Base-by-base conservation (phyloP, 345 rosid species). In the Gossypium anomalum region DNA sequence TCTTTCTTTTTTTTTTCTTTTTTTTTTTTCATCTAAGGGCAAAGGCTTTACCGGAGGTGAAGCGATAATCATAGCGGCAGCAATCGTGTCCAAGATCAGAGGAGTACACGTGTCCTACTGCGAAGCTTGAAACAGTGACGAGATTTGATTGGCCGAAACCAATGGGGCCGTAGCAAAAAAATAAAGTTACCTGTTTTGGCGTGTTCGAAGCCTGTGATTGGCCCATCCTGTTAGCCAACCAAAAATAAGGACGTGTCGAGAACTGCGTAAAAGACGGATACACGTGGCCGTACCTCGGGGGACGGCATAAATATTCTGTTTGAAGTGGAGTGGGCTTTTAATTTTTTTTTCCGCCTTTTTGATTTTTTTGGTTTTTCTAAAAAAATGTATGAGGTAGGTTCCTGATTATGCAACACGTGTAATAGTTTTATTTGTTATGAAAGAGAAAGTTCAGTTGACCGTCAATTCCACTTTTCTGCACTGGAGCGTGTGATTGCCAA, bases 271-370 rank as follows among this genome's bases (percentile, higher is more conserved):
- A 47, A 29, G 34, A 0, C 0, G 60, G 29, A 9, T 2, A 73
- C 76, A 73, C 70, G 76, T 73, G 76, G 49, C 70, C 23, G 49
- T 8, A 73, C 76, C 49, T 73, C 49, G 76, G 70, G 70, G 10
- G 70, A 49, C 22, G 14, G 49, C 76, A 49, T 51, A 60, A 47
- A 73, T 60, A 53, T 73, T 73, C 59, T 52, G 70, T 52, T 62
- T 29, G 60, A 73, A 73, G 70, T 73, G 76, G 76, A 62, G 47
- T 17, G n/a, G 61, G 10, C 20, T 48, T 67, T 66, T 66, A 5
- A 5, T 23, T 67, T 67, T 65, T 66, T 48, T 22, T n/a, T n/a
- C 2, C 1, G 2, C 8, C 41, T 49, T 68, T 66, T 20, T n/a
- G 3, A 15, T 49, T 68, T 23, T 67, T 49, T 22, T 6, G 6